These are phyloP conservation scores for Persicaria tinctoria DNA, from an alignment of 148 eudicot genomes.

Conservation along the genomic window DNA sequence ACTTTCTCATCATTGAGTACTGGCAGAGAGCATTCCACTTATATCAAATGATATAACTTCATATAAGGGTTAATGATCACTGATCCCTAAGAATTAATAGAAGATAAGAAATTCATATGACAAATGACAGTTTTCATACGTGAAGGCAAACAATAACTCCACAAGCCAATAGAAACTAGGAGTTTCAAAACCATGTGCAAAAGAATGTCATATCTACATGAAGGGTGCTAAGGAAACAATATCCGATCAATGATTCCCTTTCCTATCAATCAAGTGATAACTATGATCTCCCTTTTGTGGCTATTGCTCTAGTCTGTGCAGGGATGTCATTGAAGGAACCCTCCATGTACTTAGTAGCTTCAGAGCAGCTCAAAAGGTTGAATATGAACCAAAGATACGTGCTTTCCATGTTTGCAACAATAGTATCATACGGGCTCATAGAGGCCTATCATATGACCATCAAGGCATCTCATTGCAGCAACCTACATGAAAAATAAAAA, in stretches of 20 bases:
- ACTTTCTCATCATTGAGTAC: neutral
- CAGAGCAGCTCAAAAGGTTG: neutral
- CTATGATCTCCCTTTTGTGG: conserved; percentile 28
- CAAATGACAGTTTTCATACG: neutral
- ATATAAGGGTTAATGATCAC: too few relatives aligned
- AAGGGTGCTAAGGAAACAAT: neutral
- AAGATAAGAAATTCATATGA: neutral
- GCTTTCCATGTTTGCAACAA: neutral
- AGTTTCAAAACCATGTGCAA: neutral
- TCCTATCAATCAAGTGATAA: neutral
- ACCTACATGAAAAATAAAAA: conserved; percentile 26
- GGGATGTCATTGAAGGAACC: conserved; percentile 58
- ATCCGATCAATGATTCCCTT: neutral
- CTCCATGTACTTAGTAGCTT: conserved; percentile 35
- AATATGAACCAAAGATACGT: neutral
- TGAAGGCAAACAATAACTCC: neutral
- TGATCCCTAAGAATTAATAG: too few relatives aligned
- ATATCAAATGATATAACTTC: neutral
- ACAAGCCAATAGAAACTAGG: neutral
- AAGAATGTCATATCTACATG: neutral
- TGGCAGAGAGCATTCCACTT: neutral
- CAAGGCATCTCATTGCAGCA: conserved; percentile 64
- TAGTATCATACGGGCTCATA: conserved; percentile 48
- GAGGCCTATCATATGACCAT: conserved; percentile 74
- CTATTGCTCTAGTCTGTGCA: conserved; percentile 67